Evolutionary conservation across 2,329 filamentous ascomycete genomes (phyloP).

Genomic region (Alternaria sp.): DNA sequence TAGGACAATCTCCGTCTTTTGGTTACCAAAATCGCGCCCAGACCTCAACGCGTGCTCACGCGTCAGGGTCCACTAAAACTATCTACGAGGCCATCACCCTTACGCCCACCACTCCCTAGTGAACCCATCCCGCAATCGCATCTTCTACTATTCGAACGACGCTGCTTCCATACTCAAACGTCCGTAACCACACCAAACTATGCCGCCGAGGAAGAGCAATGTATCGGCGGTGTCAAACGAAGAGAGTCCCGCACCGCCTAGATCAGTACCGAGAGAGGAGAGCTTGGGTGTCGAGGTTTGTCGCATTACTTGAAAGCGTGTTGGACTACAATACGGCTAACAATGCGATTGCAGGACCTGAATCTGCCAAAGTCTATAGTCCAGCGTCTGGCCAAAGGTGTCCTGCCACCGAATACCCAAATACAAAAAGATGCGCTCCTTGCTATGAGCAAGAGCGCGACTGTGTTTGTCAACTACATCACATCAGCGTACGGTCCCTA

Average conservation of each 20-base stretch:
- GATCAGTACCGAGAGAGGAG: conserved; percentile 47
- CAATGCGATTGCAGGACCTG: conserved; percentile 61
- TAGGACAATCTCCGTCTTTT: not conserved
- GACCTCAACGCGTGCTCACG: conserved; percentile 40
- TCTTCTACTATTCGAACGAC: not conserved
- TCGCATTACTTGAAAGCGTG: conserved; percentile 7
- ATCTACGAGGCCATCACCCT: conserved; percentile 18
- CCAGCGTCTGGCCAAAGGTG: conserved; percentile 79
- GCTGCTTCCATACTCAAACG: not conserved
- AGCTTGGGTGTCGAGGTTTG: conserved; percentile 56
- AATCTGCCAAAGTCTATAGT: conserved; percentile 83
- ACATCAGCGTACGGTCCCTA: conserved; percentile 69
- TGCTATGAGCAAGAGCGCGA: conserved; percentile 81
- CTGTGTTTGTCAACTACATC: conserved; percentile 83
- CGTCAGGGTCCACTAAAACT: conserved; percentile 35
- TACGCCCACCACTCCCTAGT: conserved; percentile 16
- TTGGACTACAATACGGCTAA: not conserved
- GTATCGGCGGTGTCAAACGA: conserved; percentile 52
- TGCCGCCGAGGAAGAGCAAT: conserved; percentile 60
- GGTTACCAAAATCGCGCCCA: conserved; percentile 15
- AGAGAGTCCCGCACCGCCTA: conserved; percentile 37
- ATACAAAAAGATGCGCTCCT: conserved; percentile 83
- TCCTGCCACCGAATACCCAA: conserved; percentile 80
- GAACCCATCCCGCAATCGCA: conserved; percentile 12
- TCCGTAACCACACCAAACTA: conserved; percentile 29